Conservation (phyloP, 352 stramenopile species). For the Elongisporangium senticosum region DNA sequence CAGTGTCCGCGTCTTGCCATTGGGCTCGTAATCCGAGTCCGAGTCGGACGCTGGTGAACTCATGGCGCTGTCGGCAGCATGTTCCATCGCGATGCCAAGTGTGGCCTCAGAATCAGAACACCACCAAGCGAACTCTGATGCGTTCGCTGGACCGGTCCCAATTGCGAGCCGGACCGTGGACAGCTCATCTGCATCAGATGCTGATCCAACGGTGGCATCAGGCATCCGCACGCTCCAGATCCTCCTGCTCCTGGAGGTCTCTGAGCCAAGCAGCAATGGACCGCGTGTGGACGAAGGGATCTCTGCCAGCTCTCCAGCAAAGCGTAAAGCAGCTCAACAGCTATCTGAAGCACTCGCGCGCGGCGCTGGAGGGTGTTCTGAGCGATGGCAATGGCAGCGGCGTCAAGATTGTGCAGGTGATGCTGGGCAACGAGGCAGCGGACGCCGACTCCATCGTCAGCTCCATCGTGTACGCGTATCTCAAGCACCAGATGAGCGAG, state of each 20-base stretch:
- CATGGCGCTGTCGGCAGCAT: background rate
- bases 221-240: background rate
- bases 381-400: background rate
- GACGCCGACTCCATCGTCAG: conserved; percentile 84
- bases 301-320: background rate
- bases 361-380: background rate
- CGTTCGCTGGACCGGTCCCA: background rate
- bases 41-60: conserved; percentile 11
- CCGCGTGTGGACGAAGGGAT: background rate
- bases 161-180: background rate
- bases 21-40: conserved; percentile 35
- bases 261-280: background rate
- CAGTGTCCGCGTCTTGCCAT: conserved; percentile 17
- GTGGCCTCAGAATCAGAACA: background rate
- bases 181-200: background rate
- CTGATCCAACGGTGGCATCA: background rate
- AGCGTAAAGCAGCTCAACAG: background rate
- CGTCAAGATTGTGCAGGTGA: conserved; percentile 30
- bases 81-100: background rate
- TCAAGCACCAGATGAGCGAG: conserved; percentile 17
- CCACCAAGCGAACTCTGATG: background rate
- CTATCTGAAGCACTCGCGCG: background rate
- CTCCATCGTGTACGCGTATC: conserved; percentile 59
- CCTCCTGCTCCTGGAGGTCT: background rate
- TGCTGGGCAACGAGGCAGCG: conserved; percentile 76